These are phyloP conservation scores for Tricladium varicosporioides DNA, from an alignment of 2,329 filamentous ascomycete genomes.

Conservation along the genomic window DNA sequence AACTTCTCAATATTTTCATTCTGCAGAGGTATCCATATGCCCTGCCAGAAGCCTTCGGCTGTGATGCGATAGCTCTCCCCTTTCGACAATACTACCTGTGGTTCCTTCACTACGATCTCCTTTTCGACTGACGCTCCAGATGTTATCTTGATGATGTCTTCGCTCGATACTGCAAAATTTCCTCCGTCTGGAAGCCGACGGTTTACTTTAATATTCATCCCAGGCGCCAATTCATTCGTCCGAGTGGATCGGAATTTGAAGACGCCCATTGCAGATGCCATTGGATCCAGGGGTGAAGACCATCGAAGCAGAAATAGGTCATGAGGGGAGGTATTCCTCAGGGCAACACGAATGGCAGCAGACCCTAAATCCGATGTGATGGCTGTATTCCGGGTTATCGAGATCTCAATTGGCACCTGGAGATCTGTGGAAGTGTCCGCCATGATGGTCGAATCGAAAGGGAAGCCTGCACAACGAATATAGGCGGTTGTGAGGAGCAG, in stretches of 20 bases:
- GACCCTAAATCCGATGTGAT: slow-evolving; percentile 3
- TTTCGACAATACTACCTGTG: slow-evolving; percentile 27
- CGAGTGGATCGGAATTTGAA: slow-evolving; percentile 32
- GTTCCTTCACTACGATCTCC: slow-evolving; percentile 28
- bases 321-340: slow-evolving; percentile 28
- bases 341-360: slow-evolving; percentile 20
- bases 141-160: slow-evolving; percentile 34
- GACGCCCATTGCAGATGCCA: slow-evolving; percentile 31
- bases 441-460: neutral
- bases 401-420: slow-evolving; percentile 9
- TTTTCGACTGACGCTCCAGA: slow-evolving; percentile 25
- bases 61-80: slow-evolving; percentile 35
- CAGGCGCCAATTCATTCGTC: slow-evolving; percentile 13
- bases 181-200: slow-evolving; percentile 33
- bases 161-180: slow-evolving; percentile 13
- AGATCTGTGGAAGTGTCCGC: neutral
- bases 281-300: slow-evolving; percentile 37
- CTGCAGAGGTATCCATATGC: slow-evolving; percentile 30
- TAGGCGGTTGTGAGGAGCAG: slow-evolving; percentile 1
- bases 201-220: slow-evolving; percentile 23
- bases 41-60: slow-evolving; percentile 37
- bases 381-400: neutral
- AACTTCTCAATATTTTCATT: slow-evolving; percentile 3
- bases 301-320: slow-evolving; percentile 37
- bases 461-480: neutral